Conservation (phyloP, 2,329 filamentous ascomycete species). For the Alternaria sp. region DNA sequence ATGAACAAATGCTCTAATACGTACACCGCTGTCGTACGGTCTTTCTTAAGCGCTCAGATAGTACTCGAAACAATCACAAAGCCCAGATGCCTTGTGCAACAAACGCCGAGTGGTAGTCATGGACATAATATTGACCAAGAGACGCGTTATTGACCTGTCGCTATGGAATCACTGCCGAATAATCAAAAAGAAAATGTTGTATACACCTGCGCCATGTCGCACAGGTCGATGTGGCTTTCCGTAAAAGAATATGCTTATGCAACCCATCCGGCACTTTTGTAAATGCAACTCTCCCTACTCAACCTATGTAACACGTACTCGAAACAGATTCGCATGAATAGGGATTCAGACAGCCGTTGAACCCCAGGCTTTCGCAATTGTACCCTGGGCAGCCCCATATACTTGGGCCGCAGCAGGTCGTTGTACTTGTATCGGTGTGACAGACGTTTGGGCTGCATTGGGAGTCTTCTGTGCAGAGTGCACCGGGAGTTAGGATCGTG, state of each 20-base stretch:
- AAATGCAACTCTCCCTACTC: background rate
- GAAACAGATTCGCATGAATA: background rate
- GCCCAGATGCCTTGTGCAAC: too few species aligned
- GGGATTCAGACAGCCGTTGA: background rate
- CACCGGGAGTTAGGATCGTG: background rate
- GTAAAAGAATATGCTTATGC: too few species aligned
- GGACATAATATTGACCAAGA: too few species aligned
- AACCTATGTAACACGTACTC: background rate
- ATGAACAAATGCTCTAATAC: too few species aligned
- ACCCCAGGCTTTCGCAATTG: background rate
- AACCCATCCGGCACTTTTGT: background rate
- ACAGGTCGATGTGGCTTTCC: too few species aligned
- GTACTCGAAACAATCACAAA: too few species aligned
- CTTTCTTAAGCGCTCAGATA: too few species aligned
- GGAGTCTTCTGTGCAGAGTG: background rate
- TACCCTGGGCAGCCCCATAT: background rate
- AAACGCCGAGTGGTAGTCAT: too few species aligned
- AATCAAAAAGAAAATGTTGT: too few species aligned
- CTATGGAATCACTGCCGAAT: too few species aligned
- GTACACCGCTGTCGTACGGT: too few species aligned
- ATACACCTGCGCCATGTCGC: background rate
- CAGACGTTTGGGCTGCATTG: constrained; percentile 8
- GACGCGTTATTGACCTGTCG: too few species aligned
- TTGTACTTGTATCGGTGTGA: background rate
- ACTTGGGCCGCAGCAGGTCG: background rate